phyloP scores from a whole-genome alignment of 2,329 filamentous ascomycete species.

The Cladobotryum protrusum region DNA sequence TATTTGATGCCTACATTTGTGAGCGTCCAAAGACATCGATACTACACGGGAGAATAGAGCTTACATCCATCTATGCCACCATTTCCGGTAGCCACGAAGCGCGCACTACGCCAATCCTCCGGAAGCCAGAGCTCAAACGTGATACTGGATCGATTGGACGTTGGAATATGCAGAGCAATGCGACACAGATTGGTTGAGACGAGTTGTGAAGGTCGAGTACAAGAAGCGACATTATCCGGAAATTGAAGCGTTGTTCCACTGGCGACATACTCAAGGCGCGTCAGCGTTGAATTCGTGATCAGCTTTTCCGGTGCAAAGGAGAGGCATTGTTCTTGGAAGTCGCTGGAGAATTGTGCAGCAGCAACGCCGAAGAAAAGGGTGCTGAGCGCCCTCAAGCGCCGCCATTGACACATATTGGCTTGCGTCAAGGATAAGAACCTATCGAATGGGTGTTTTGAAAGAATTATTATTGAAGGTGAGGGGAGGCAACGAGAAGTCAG shows the following conservation, averaged over 20 bases:
- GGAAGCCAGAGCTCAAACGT: conserved; percentile 44
- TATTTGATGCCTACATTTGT: conserved; percentile 34
- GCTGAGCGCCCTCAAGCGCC: conserved; percentile 7
- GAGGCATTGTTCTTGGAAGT: neutral
- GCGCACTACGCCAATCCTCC: conserved; percentile 31
- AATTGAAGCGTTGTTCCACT: conserved; percentile 14
- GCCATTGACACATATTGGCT: no score
- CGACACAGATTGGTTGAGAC: conserved; percentile 17
- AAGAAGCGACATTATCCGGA: conserved; percentile 33
- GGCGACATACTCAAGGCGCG: conserved; percentile 7
- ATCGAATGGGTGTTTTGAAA: no score
- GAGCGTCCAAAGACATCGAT: neutral
- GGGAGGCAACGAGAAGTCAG: no score
- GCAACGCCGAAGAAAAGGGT: neutral
- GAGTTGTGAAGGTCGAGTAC: conserved; percentile 18
- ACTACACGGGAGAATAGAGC: neutral
- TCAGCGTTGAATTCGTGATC: conserved; percentile 1
- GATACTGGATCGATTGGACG: conserved; percentile 34
- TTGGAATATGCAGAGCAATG: conserved; percentile 17
- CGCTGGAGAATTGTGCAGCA: neutral
- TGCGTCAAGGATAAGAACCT: no score
- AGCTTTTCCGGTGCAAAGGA: conserved; percentile 6
- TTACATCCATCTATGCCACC: conserved; percentile 39
- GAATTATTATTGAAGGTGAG: no score
- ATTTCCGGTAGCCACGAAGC: conserved; percentile 43